phyloP scores from a whole-genome alignment of 2,329 filamentous ascomycete genomes.

The Xylaria sp. region DNA sequence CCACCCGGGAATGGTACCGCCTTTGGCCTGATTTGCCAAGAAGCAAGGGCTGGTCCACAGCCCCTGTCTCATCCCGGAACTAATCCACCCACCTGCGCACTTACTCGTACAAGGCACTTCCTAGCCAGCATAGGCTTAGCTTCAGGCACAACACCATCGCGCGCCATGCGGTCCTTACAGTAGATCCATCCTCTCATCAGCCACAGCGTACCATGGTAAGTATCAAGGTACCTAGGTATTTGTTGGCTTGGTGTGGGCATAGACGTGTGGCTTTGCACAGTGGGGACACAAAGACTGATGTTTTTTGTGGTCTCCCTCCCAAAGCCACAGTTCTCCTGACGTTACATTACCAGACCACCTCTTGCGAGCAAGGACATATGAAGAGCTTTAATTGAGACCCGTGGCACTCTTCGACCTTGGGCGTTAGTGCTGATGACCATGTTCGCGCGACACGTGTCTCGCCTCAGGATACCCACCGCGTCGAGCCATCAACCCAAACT shows the following conservation, averaged over 20 bases:
- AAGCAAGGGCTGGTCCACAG: not conserved
- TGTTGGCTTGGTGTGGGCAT: not conserved
- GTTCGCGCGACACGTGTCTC: slow-evolving; percentile 18
- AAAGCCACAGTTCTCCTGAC: not conserved
- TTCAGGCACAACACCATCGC: too few species aligned
- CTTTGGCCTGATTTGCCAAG: not conserved
- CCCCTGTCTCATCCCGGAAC: not conserved
- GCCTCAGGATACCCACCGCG: slow-evolving; percentile 7
- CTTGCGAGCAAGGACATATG: slow-evolving; percentile 3
- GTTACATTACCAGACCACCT: not conserved
- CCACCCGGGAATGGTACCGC: too few species aligned
- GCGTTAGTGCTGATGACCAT: slow-evolving; percentile 15
- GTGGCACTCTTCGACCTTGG: not conserved
- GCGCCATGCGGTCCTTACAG: too few species aligned
- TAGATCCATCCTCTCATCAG: not conserved
- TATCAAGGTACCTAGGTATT: not conserved
- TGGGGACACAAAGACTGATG: not conserved
- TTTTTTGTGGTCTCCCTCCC: not conserved
- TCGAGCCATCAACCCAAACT: slow-evolving; percentile 3
- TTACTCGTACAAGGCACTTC: not conserved
- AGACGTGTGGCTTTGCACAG: slow-evolving; percentile 7
- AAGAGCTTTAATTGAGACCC: not conserved
- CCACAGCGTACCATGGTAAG: not conserved
- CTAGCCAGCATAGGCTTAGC: slow-evolving; percentile 4
- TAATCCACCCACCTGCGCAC: too few species aligned